phyloP scores from a whole-genome alignment of 2,329 filamentous ascomycete genomes.

The Aurifilum marmelostoma region DNA sequence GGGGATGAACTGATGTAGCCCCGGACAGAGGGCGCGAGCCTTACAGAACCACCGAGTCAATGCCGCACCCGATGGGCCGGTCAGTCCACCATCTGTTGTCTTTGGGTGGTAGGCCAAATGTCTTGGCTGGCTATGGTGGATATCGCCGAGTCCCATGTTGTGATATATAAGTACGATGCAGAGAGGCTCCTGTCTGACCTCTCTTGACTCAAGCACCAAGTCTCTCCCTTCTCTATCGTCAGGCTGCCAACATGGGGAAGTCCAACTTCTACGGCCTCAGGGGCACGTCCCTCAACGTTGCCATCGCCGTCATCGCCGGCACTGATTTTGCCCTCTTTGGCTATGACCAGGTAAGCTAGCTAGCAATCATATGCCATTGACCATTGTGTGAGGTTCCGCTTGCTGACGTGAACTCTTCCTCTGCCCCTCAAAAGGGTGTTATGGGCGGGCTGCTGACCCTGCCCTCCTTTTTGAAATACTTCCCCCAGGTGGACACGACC shows the following conservation, averaged over 20 bases:
- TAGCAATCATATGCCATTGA: not conserved
- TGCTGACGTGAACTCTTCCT: not conserved
- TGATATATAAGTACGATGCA: not conserved
- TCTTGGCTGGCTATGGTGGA: not conserved
- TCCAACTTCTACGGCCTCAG: conserved; percentile 28
- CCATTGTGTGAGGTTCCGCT: not conserved
- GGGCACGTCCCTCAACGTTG: conserved; percentile 27
- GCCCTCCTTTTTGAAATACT: conserved; percentile 24
- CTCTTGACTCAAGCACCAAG: not conserved
- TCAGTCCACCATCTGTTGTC: not conserved
- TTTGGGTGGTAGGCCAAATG: not conserved
- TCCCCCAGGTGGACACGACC: conserved; percentile 25
- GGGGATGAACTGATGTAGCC: not conserved
- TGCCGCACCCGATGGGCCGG: not conserved
- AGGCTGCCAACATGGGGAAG: conserved; percentile 21
- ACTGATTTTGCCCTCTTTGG: conserved; percentile 30
- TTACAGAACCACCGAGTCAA: not conserved
- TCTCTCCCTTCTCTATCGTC: not conserved
- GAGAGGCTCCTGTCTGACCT: not conserved
- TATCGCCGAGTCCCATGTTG: not conserved
- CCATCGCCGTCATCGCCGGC: conserved; percentile 29
- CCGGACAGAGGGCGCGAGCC: not conserved
- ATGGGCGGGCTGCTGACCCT: conserved; percentile 22
- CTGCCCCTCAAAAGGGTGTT: not conserved
- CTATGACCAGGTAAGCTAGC: conserved; percentile 27